phyloP scores from a whole-genome alignment of 148 eudicot genomes.

The Persicaria maculosa region DNA sequence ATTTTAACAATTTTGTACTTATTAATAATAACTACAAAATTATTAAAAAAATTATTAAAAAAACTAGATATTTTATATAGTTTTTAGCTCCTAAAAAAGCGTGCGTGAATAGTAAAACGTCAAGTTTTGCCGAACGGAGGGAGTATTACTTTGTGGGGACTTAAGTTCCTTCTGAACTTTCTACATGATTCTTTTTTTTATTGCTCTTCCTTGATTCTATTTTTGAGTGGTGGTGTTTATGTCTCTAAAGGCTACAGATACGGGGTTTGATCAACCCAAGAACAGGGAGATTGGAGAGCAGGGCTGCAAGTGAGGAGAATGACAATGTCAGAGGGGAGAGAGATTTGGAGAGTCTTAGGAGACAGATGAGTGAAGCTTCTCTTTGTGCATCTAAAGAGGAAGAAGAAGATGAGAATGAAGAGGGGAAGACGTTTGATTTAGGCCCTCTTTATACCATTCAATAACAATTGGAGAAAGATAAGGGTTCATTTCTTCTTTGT shows the following conservation, averaged over 20 bases:
- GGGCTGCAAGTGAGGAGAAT: conserved; percentile 17
- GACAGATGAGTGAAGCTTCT: conserved; percentile 45
- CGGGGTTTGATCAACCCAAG: conserved; percentile 48
- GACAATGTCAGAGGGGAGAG: conserved; percentile 18
- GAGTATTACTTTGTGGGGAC: background rate
- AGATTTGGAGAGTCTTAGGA: conserved; percentile 25
- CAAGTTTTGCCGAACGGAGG: no score
- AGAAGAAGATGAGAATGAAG: conserved; percentile 38
- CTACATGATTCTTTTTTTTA: no score
- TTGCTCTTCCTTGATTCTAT: no score
- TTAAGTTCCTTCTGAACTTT: no score
- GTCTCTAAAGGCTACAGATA: conserved; percentile 26
- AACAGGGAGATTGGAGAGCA: conserved; percentile 26
- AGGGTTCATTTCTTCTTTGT: conserved; percentile 30
- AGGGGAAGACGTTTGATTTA: conserved; percentile 31
- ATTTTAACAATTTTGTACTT: no score
- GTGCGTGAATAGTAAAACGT: no score
- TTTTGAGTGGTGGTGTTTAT: conserved; percentile 1
- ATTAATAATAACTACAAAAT: no score
- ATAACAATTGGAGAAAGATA: conserved; percentile 74
- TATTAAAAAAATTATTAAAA: no score
- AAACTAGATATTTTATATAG: no score
- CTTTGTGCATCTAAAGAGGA: conserved; percentile 56
- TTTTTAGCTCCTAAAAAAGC: no score
- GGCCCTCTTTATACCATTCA: conserved; percentile 65